Evolutionary conservation across 225 moss, liverwort and hornwort genomes (phyloP), one percentile per base, ranked within the genome.

Genomic region (Ulota crispa): DNA sequence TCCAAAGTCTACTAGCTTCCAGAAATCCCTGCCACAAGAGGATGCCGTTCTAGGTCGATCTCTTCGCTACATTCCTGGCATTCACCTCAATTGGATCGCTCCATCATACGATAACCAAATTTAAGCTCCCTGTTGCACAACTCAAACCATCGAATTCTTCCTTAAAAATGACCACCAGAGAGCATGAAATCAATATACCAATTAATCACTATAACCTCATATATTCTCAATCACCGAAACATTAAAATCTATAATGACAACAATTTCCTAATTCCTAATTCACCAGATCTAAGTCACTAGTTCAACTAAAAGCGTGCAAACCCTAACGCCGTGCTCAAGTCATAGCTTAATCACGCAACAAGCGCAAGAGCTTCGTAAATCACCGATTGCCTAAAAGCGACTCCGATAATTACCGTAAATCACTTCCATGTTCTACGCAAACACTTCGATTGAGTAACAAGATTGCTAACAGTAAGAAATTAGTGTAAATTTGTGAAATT

Each of bases 321-420:
- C 83, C 86, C 86, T 86, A 83, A 66, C 71, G 57, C 31, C 30
- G 41, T 69, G 68, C 24, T 21, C 52, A 73, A 54, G 4, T 21
- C 27, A 43, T 4, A 64, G 36, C 52, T 52, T 8, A 53, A 14
- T 24, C 24, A 34, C 23, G 16, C 4, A 57, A n/a, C n/a, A n/a
- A n/a, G n/a, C n/a, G n/a, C n/a, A n/a, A n/a, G n/a, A 32, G 15
- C 13, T 63, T 36, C 11, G 13, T 2, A n/a, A 43, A 67, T 4
- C 42, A 1, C 37, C 67, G 60, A 68, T 30, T 52, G 24, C 4
- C 72, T 24, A 39, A 8, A 62, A 63, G 1, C 19, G 3, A 53
- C 43, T 18, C 60, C 27, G 14, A 43, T 50, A 86, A 73, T 42
- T 53, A 16, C 54, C 60, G 3, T 53, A 12, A 62, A 31, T 62